A percentile compares a stretch with the other conserved stretches of the same genome.
phyloP scores from a whole-genome alignment of 306 rosid genomes.

The Chamaecrista fasciculata region DNA sequence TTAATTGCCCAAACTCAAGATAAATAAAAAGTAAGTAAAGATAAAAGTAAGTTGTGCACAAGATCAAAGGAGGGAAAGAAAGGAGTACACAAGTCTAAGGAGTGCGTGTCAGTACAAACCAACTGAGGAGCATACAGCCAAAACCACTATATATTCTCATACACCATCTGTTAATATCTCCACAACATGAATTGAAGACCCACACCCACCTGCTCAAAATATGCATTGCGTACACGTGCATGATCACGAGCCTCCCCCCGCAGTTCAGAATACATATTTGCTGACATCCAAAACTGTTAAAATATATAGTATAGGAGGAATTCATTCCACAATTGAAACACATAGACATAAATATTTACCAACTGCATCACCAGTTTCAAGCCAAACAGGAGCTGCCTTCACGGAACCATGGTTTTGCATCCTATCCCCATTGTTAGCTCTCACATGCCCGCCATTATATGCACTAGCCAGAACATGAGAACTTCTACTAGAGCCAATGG shows the following conservation, averaged over 20 bases:
- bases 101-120: not conserved
- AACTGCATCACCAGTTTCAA: constrained; percentile 82
- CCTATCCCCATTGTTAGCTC: constrained; percentile 56
- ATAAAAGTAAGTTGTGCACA: not conserved
- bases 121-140: not conserved
- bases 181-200: constrained; percentile 14
- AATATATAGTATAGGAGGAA: constrained; percentile 23
- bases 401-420: constrained; percentile 55
- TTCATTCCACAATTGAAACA: constrained; percentile 30
- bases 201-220: constrained; percentile 81
- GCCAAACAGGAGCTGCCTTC: constrained; percentile 72
- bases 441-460: constrained; percentile 53
- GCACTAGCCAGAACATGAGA: constrained; percentile 50
- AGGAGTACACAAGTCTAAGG: not conserved
- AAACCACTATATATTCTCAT: not conserved
- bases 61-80: not conserved
- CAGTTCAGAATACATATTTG: constrained; percentile 70
- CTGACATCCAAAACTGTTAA: constrained; percentile 60
- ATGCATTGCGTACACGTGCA: constrained; percentile 76
- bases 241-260: constrained; percentile 91
- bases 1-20: not conserved
- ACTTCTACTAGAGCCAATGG: constrained; percentile 73
- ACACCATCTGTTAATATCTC: not conserved
- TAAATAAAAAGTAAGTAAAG: not conserved
- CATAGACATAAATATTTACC: constrained; percentile 56